Evolutionary conservation across 2,329 filamentous ascomycete species (phyloP).

Genomic region (Tolypocladium ophioglossoides): DNA sequence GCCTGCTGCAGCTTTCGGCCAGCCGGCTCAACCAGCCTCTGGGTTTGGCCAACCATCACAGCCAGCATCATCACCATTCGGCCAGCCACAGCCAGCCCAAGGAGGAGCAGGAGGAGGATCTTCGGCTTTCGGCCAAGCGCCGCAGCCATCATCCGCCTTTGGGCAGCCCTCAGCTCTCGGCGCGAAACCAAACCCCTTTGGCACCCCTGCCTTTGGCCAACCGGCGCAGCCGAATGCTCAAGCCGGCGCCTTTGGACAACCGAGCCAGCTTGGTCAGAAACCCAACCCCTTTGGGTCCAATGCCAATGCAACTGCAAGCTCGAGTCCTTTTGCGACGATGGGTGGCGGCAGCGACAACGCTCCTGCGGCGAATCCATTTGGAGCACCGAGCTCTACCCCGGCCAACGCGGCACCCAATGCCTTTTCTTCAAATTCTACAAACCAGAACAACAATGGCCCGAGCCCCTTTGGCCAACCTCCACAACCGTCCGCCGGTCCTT

Average conservation of each 20-base stretch:
- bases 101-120: not conserved
- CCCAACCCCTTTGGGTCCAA: constrained; percentile 24
- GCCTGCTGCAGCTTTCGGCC: constrained; percentile 28
- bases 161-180: constrained; percentile 28
- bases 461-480: constrained; percentile 13
- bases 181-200: constrained; percentile 23
- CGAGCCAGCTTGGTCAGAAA: constrained; percentile 24
- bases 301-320: constrained; percentile 6
- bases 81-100: constrained; percentile 14
- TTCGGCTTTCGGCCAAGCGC: constrained; percentile 25
- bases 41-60: not conserved
- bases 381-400: constrained; percentile 7
- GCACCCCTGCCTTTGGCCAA: constrained; percentile 22
- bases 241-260: constrained; percentile 21
- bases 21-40: constrained; percentile 7
- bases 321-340: constrained; percentile 14
- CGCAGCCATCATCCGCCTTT: constrained; percentile 23
- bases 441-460: constrained; percentile 2
- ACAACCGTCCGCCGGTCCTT: constrained; percentile 9
- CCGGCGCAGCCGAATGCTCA: constrained; percentile 19
- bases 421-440: constrained; percentile 3
- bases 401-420: constrained; percentile 4
- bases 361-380: constrained; percentile 17
- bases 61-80: constrained; percentile 23
- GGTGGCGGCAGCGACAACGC: constrained; percentile 9